Conservation (phyloP, 208 protist species). For the Blastocrithidia nonstop region DNA sequence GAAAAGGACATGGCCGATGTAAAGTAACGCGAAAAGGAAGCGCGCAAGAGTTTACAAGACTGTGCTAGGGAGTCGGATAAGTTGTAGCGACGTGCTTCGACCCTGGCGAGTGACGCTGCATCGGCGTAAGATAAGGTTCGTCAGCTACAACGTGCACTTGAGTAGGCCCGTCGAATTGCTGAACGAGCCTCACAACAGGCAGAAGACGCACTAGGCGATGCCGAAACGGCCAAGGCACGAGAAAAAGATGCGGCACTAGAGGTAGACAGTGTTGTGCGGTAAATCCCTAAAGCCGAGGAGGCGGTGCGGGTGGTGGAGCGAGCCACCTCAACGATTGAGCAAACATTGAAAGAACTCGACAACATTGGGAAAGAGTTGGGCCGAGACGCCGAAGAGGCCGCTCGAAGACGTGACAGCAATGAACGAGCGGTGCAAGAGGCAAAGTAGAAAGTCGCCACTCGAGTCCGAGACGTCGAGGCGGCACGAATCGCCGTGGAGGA, state of each 20-base stretch:
- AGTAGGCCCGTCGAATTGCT: slow-evolving; percentile 59
- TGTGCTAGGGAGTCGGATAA: slow-evolving; percentile 58
- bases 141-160: slow-evolving; percentile 69
- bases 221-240: slow-evolving; percentile 38
- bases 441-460: slow-evolving; percentile 26
- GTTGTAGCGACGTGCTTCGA: slow-evolving; percentile 42
- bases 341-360: slow-evolving; percentile 71
- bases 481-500: slow-evolving; percentile 44
- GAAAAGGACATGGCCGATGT: slow-evolving; percentile 51
- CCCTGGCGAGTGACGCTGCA: slow-evolving; percentile 36
- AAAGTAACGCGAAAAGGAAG: slow-evolving; percentile 60
- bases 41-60: slow-evolving; percentile 60
- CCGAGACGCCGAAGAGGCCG: slow-evolving; percentile 68
- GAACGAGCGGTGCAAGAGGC: slow-evolving; percentile 59
- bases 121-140: slow-evolving; percentile 77
- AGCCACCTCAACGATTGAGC: slow-evolving; percentile 39
- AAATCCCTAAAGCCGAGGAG: slow-evolving; percentile 67
- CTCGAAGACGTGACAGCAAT: slow-evolving; percentile 41
- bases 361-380: slow-evolving; percentile 59
- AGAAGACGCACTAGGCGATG: slow-evolving; percentile 51
- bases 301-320: slow-evolving; percentile 55
- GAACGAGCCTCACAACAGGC: slow-evolving; percentile 56
- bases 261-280: slow-evolving; percentile 44
- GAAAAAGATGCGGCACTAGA: slow-evolving; percentile 51
- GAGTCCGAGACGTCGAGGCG: slow-evolving; percentile 44